These are phyloP conservation scores for Francoa sonchifolia DNA, from an alignment of 441 rosid species.

Conservation along the genomic window DNA sequence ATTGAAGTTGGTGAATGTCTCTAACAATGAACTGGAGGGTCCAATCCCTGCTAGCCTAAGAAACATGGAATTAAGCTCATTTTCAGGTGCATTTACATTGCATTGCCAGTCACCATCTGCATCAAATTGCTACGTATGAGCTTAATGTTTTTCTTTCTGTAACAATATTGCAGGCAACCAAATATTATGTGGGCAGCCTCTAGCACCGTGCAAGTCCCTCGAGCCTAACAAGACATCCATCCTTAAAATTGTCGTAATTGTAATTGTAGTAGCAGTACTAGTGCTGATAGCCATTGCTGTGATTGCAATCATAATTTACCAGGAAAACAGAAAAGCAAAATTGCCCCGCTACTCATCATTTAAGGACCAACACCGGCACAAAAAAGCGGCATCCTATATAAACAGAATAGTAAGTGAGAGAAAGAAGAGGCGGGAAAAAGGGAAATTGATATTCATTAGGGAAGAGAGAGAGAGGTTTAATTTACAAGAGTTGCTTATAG, in stretches of 20 bases:
- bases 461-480: constrained; percentile 52
- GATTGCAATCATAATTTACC: constrained; percentile 7
- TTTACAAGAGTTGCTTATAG: constrained; percentile 61
- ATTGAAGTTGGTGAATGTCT: constrained; percentile 34
- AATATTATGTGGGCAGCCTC: neutral
- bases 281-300: constrained; percentile 13
- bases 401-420: too few species aligned
- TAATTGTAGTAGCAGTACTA: constrained; percentile 14
- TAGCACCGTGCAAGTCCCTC: constrained; percentile 19
- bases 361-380: too few species aligned
- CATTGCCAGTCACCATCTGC: too few species aligned
- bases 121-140: neutral
- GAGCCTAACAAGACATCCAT: constrained; percentile 5
- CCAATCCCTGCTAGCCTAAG: constrained; percentile 57
- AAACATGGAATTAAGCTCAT: constrained; percentile 32
- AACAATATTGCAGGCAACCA: neutral
- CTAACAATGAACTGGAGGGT: constrained; percentile 69
- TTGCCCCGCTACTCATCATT: neutral
- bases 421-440: constrained; percentile 22
- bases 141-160: too few species aligned
- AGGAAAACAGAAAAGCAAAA: constrained; percentile 9
- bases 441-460: constrained; percentile 39
- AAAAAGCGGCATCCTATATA: too few species aligned
- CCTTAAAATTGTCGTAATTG: constrained; percentile 13
- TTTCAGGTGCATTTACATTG: constrained; percentile 61